Evolutionary conservation across 2,329 filamentous ascomycete species (phyloP), one percentile per base, ranked within the genome.

Genomic region (Sarocladium kiliense): DNA sequence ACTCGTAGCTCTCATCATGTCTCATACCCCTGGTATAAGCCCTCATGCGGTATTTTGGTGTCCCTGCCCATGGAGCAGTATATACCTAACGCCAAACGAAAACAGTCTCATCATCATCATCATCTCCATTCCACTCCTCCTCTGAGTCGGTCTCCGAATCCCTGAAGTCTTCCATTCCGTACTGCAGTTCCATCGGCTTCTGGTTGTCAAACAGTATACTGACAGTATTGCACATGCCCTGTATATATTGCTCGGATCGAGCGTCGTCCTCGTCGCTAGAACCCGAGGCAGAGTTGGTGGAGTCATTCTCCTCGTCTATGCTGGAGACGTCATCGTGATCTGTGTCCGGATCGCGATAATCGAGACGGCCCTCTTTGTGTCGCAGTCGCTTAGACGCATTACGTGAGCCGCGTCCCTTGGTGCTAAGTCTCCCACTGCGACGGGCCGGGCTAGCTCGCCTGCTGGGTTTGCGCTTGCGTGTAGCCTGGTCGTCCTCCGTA

Each of bases 131-230:
- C 81, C 78, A 82, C 27, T 82, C 79, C 1, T 74, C 79, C 69
- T 81, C 80, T 2, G 73, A 75, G 34, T 82, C 79, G 56, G 81
- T 77, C 3, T 76, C 77, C 2, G 75, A 71, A 69, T 88, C 69
- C 14, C 89, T 68, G 62, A 93, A 92, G 65, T 93, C 88, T 1
- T 79, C 82, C 75, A 91, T 89, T 21, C 78, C 79, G 59, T 79
- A 89, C 58, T 87, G 84, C 23, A 79, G 72, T 70, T 91, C 88
- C 2, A 78, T 77, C 4, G 85, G 84, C 58, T 89, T 85, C 64
- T 89, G 81, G 65, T 92, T 92, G 68, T 92, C 89, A 60, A 92
- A 85, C 44, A 82, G 74, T 42, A 92, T 79, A 57, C 88, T 81
- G 18, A 92, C 87, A 5, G 84, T 76, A 39, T 85, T 78, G 63